A percentile compares a stretch with the other conserved stretches of the same genome.
These are phyloP conservation scores for Babesia microti DNA, from an alignment of 169 alveolate species.

Conservation along the genomic window DNA sequence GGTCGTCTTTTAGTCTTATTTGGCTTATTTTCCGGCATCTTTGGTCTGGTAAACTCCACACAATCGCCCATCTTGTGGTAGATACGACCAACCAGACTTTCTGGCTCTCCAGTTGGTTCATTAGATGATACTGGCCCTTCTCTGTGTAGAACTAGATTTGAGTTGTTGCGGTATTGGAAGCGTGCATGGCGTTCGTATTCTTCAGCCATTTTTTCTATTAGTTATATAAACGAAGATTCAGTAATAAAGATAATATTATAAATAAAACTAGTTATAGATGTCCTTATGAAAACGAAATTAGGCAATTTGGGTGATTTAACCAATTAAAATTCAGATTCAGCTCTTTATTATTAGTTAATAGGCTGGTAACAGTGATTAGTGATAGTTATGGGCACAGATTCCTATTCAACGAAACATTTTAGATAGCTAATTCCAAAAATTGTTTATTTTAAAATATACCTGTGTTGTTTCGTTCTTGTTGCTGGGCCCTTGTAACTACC, in stretches of 20 bases:
- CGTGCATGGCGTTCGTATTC: slow-evolving; percentile 83
- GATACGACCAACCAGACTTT: slow-evolving; percentile 79
- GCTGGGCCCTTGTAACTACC: no score
- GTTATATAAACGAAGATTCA: slow-evolving; percentile 2
- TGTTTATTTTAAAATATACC: no score
- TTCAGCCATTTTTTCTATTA: slow-evolving; percentile 72
- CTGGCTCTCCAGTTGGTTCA: slow-evolving; percentile 95
- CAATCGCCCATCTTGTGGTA: slow-evolving; percentile 86
- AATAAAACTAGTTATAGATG: no score
- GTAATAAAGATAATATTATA: no score
- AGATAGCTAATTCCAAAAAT: not conserved
- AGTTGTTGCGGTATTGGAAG: slow-evolving; percentile 80
- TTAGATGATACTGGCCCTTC: slow-evolving; percentile 68
- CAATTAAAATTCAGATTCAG: not conserved
- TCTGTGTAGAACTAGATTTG: slow-evolving; percentile 74
- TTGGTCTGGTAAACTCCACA: slow-evolving; percentile 55
- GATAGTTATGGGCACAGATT: slow-evolving; percentile 1
- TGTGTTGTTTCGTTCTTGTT: no score
- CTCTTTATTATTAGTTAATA: not conserved
- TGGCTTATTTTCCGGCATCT: slow-evolving; percentile 7
- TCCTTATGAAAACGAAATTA: not conserved
- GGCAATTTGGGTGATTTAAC: not conserved
- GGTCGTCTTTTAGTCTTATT: slow-evolving; percentile 25
- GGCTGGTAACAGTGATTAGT: not conserved
- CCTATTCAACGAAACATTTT: not conserved